Evolutionary conservation across 108 stramenopile genomes (phyloP), one percentile per base, ranked within the genome.

Genomic region (Discostella pseudostelligera): DNA sequence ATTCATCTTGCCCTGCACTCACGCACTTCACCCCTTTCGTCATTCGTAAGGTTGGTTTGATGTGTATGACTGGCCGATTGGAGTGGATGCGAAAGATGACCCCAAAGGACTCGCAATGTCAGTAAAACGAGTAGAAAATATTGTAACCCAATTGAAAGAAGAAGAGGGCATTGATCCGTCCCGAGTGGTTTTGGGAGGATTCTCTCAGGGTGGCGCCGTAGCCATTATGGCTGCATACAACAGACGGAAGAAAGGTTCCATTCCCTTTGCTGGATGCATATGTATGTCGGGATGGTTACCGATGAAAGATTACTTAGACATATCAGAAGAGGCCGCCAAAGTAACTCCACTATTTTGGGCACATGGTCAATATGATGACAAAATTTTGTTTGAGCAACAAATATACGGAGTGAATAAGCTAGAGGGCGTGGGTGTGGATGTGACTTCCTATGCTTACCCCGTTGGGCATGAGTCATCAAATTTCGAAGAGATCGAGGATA

Each of bases 61-160:
- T 76, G 58, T 76, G 12, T 76, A 54, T 17, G 79, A 80, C 42
- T 80, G 79, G 79, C 79, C 79, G 14, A 80, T 80, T 39, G 74
- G 59, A 7, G 47, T 76, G 22, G 64, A 51, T 42, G 69, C 79
- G 50, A 70, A 45, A 26, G 79, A 83, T 55, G 71, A 80, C 39
- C 60, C 65, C 17, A 59, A 72, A 58, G 65, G 82, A 24, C 28
- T 72, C 13, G 62, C 72, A 19, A 21, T 47, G 75, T 65, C 62
- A 7, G 70, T 83, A 40, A 63, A 45, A 39, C 59, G 67, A 17
- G 50, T 73, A 5, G 64, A 76, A 45, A 40, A 72, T 58, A 65
- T 70, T 44, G 69, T 83, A 17, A 54, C 42, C 12, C 53, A 80
- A 60, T 59, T 80, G 45, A 63, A 76, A 43, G 74, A 77, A 25